phyloP scores from a whole-genome alignment of 257 asterid genomes.

The Gynochthodes officinalis region DNA sequence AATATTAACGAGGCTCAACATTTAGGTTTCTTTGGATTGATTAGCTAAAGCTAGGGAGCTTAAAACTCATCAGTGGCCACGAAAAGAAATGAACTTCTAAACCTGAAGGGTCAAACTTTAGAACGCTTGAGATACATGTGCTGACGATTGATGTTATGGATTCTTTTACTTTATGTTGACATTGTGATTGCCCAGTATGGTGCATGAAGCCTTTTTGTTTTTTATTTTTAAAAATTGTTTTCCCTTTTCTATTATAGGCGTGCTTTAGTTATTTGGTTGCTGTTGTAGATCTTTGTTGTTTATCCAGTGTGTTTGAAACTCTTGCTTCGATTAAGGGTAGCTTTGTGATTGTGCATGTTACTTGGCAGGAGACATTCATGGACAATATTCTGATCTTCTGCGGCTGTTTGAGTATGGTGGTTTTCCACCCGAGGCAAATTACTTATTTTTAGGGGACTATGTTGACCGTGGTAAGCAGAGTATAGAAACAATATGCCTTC shows the following conservation, averaged over 20 bases:
- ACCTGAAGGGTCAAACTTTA: too few relatives aligned
- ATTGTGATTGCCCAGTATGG: not conserved
- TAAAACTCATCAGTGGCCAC: not conserved
- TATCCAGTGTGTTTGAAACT: not conserved
- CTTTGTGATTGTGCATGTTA: not conserved
- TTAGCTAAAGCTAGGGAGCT: not conserved
- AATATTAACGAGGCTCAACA: not conserved
- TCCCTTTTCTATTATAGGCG: not conserved
- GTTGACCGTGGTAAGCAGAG: constrained; percentile 37
- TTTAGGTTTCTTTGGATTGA: not conserved
- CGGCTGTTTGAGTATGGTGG: constrained; percentile 37
- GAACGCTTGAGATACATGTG: not conserved
- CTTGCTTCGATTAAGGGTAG: not conserved
- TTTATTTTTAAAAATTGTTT: too few relatives aligned
- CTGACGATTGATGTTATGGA: not conserved
- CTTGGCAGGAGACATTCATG: constrained; percentile 34
- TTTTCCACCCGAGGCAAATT: constrained; percentile 32
- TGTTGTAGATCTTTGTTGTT: not conserved
- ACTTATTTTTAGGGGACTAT: constrained; percentile 34
- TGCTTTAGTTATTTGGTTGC: not conserved
- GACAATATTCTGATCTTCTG: constrained; percentile 34
- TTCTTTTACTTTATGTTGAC: too few relatives aligned
- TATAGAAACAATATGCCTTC: constrained; percentile 35
- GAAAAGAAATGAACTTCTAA: not conserved
- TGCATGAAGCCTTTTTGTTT: not conserved